Percentiles rank a stretch among this genome's conserved stretches.
Conservation (phyloP, 2,329 filamentous ascomycete genomes). For the Aspergillus puulaauensis region DNA sequence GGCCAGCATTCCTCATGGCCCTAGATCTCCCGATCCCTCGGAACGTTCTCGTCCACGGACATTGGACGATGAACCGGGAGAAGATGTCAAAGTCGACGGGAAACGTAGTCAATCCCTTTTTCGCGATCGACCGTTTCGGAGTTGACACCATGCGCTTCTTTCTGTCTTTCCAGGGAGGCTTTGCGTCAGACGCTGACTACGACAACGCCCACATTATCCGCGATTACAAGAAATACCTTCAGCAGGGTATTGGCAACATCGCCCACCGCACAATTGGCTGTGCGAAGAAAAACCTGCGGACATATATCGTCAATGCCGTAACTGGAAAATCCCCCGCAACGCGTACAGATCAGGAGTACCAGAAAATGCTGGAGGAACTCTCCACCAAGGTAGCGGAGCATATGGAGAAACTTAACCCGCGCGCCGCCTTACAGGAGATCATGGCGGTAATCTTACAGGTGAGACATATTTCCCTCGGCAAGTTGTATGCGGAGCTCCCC, state of each 20-base stretch:
- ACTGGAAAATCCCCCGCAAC: constrained; percentile 28
- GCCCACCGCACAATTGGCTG: constrained; percentile 67
- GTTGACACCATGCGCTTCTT: constrained; percentile 88
- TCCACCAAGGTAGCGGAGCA: constrained; percentile 46
- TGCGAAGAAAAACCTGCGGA: constrained; percentile 67
- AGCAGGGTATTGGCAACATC: constrained; percentile 78
- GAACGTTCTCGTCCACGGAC: constrained; percentile 81
- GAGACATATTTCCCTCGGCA: constrained; percentile 11
- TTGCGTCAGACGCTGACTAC: constrained; percentile 78
- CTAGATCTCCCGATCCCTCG: constrained; percentile 75
- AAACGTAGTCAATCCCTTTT: constrained; percentile 93
- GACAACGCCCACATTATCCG: constrained; percentile 73
- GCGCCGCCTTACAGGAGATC: constrained; percentile 64
- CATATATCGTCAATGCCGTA: constrained; percentile 52
- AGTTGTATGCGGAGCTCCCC: background rate
- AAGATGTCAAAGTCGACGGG: constrained; percentile 98
- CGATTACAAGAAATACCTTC: constrained; percentile 76
- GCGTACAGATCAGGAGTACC: constrained; percentile 36
- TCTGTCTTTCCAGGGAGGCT: constrained; percentile 75
- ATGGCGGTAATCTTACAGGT: constrained; percentile 64
- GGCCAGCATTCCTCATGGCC: constrained; percentile 94
- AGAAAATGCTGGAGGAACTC: constrained; percentile 41
- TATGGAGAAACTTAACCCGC: constrained; percentile 66
- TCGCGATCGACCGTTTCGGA: constrained; percentile 84
- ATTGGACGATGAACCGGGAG: constrained; percentile 87